Evolutionary conservation across 1,284 basidiomycete genomes (phyloP), one percentile per base, ranked within the genome.

Genomic region (Trametes versicolor): DNA sequence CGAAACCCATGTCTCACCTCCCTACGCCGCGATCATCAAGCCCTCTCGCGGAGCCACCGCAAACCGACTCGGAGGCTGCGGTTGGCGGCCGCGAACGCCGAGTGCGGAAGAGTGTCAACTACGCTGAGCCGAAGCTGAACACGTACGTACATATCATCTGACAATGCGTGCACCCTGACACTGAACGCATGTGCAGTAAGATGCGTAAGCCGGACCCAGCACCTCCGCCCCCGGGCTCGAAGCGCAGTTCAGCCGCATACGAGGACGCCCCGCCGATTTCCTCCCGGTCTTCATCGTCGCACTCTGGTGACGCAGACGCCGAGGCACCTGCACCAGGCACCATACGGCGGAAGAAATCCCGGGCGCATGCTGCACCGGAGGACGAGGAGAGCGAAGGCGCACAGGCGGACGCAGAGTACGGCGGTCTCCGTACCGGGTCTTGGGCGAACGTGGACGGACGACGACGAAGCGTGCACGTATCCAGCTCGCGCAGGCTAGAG

Each of bases 71-170:
- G 36, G 83, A 83, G 37, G 73, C 73, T 7, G 10, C n/a, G 15
- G 63, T 70, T 19, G 71, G 79, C 41, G 85, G 84, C n/a, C 83
- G 93, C 60, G 90, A 92, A 73, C 82, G 90, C 65, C 82, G 94
- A 61, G 78, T 85, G 17, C 83, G 94, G 50, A 94, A 90, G 80
- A 95, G 93, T 71, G 83, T 96, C 60, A 96, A 95, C 75, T 96
- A 96, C 73, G 85, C 94, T 1, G 94, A 96, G 76, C 94, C 94
- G 13, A 96, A 94, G 77, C 82, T 96, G 34, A 95, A 94, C 76
- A 95, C 92, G 93, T 95, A 76, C 69, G 91, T 88, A 34, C 34
- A n/a, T 19, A 21, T 21, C 34, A 29, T 52, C 63, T 23, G 55
- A 60, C 32, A 21, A 25, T 57, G 19, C 59, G 56, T 55, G 62